These are phyloP conservation scores for Phytopythium sindhum DNA, from an alignment of 352 stramenopile species.

Conservation along the genomic window DNA sequence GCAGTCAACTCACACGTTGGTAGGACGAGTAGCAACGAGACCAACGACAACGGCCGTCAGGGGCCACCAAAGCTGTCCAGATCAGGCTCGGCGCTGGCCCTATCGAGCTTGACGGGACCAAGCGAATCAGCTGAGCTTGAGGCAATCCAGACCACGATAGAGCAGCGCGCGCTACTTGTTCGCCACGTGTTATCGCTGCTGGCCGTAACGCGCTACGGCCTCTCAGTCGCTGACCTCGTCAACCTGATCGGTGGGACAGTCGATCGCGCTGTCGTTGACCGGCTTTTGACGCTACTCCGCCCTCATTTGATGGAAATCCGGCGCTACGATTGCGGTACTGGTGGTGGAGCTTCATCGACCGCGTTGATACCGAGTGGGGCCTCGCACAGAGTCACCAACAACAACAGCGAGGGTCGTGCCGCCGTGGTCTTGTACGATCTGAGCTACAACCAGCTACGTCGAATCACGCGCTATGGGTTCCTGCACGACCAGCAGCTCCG, in stretches of 20 bases:
- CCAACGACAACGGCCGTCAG: neutral
- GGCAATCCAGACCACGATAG: conserved; percentile 41
- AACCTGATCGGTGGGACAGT: conserved; percentile 56
- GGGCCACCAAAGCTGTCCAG: neutral
- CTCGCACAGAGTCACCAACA: conserved; percentile 10
- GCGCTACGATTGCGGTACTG: conserved; percentile 42
- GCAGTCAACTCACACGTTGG: neutral
- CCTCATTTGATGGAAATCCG: conserved; percentile 76
- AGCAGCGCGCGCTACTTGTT: conserved; percentile 68
- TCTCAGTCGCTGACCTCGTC: conserved; percentile 60
- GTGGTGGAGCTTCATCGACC: neutral
- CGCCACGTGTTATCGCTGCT: conserved; percentile 73
- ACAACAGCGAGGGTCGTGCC: conserved; percentile 15
- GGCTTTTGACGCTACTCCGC: conserved; percentile 43
- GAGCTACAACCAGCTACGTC: conserved; percentile 72
- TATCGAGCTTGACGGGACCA: neutral
- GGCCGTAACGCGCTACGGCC: conserved; percentile 59
- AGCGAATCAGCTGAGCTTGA: conserved; percentile 43
- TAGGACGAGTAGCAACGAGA: neutral
- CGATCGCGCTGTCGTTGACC: conserved; percentile 30
- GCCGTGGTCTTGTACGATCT: conserved; percentile 65
- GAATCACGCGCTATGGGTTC: conserved; percentile 72
- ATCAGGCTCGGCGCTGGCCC: neutral
- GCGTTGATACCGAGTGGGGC: conserved; percentile 12
- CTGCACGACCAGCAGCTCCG: conserved; percentile 62